Percentiles rank a stretch among this genome's conserved stretches.
These are phyloP conservation scores for Brassica hybrid DNA, from an alignment of 441 rosid species.

Conservation along the genomic window DNA sequence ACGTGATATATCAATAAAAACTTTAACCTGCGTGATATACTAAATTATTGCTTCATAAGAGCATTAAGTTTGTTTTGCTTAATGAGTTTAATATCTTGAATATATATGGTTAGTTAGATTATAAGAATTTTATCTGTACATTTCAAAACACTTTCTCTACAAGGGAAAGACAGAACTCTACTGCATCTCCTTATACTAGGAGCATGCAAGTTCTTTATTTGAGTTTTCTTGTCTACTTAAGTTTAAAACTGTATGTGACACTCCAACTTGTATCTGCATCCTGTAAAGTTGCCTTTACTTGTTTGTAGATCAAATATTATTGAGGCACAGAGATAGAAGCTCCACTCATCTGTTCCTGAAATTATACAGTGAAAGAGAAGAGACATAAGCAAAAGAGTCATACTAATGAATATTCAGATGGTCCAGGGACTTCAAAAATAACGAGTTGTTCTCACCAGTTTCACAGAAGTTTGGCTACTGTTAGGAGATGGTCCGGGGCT, in stretches of 20 bases:
- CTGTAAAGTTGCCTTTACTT: not conserved
- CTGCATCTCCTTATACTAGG: not conserved
- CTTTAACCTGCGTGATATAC: too few species aligned
- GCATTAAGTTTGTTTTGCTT: too few species aligned
- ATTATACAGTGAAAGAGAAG: not conserved
- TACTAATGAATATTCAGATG: not conserved
- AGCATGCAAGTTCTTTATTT: not conserved
- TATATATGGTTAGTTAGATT: constrained; percentile 13
- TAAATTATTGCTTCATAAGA: too few species aligned
- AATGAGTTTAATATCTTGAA: not conserved
- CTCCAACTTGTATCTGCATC: constrained; percentile 13
- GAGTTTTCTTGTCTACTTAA: constrained; percentile 14
- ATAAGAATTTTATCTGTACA: constrained; percentile 27
- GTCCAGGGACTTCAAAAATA: too few species aligned
- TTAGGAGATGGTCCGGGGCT: constrained; percentile 43
- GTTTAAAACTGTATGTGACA: constrained; percentile 9
- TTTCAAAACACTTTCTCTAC: constrained; percentile 24
- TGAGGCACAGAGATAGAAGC: constrained; percentile 37
- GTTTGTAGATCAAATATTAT: constrained; percentile 16
- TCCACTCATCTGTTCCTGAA: constrained; percentile 40
- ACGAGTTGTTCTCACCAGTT: constrained; percentile 24
- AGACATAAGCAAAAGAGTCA: not conserved
- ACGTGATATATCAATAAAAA: not conserved
- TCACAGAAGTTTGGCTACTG: constrained; percentile 44
- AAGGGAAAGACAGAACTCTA: constrained; percentile 15